Evolutionary conservation across 2,329 filamentous ascomycete species (phyloP).

Genomic region (Zymoseptoria pseudotritici): DNA sequence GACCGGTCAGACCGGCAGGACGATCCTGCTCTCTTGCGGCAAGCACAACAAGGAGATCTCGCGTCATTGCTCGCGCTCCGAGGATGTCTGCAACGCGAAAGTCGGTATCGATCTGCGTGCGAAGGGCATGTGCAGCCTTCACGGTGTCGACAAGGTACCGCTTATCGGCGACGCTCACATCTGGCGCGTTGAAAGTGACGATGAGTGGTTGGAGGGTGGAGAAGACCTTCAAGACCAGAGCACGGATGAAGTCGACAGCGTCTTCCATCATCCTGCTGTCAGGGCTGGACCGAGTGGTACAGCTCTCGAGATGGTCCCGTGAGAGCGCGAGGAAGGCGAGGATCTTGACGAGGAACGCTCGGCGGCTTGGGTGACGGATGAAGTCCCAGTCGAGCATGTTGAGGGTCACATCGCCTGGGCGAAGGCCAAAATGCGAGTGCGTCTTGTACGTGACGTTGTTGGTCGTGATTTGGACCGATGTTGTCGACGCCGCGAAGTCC

Average conservation of each 20-base stretch:
- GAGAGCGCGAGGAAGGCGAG: not conserved
- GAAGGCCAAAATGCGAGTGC: not conserved
- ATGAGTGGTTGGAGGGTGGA: not conserved
- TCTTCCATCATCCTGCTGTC: not conserved
- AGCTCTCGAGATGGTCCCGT: not conserved
- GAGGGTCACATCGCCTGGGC: not conserved
- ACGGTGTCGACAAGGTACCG: not conserved
- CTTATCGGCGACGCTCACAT: not conserved
- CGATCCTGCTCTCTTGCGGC: not conserved
- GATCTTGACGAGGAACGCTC: not conserved
- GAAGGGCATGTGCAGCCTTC: not conserved
- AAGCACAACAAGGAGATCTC: not conserved
- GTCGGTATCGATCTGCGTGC: not conserved
- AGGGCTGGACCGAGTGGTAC: not conserved
- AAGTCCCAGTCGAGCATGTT: not conserved
- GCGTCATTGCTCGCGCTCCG: not conserved
- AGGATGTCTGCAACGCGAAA: not conserved
- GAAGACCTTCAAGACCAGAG: not conserved
- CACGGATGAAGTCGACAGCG: not conserved
- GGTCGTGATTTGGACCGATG: not conserved
- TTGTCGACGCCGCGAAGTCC: not conserved
- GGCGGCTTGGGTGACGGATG: not conserved
- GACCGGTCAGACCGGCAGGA: not conserved
- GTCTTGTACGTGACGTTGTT: not conserved
- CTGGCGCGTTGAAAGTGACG: not conserved